Evolutionary conservation across 2,329 filamentous ascomycete species (phyloP).

Genomic region (Claviceps humidiphila): DNA sequence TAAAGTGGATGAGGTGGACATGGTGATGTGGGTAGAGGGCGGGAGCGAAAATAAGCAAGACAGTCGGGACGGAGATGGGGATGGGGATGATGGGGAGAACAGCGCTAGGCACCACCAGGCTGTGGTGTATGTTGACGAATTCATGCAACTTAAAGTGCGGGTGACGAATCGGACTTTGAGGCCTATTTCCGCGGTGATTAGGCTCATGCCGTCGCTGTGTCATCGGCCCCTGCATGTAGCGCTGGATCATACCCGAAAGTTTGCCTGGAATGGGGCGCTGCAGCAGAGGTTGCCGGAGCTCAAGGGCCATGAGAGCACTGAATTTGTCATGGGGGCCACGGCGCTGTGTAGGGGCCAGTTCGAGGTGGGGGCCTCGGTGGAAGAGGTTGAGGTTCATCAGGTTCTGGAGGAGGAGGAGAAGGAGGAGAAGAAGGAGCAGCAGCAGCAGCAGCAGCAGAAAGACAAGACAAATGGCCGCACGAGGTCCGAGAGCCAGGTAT

Average conservation of each 20-base stretch:
- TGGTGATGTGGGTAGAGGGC: constrained; percentile 34
- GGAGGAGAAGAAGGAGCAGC: constrained; percentile 14
- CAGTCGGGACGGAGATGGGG: neutral
- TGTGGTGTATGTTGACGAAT: constrained; percentile 31
- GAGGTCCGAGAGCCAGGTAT: constrained; percentile 40
- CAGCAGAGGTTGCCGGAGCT: constrained; percentile 60
- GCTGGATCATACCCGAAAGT: constrained; percentile 68
- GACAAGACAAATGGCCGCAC: constrained; percentile 19
- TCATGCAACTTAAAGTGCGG: constrained; percentile 55
- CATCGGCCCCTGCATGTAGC: constrained; percentile 59
- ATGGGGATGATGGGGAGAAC: constrained; percentile 1
- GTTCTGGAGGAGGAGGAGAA: constrained; percentile 20
- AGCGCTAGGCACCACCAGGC: constrained; percentile 7
- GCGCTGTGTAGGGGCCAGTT: constrained; percentile 70
- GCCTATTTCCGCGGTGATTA: constrained; percentile 57
- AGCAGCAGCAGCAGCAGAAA: constrained; percentile 8
- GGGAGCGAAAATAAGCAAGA: neutral
- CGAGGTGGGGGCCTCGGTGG: constrained; percentile 66
- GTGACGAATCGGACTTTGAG: constrained; percentile 60
- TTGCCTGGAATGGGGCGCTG: constrained; percentile 74
- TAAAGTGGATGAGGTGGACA: constrained; percentile 63
- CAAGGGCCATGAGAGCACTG: constrained; percentile 40
- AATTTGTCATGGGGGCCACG: constrained; percentile 56
- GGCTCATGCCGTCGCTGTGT: constrained; percentile 64
- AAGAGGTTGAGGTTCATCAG: constrained; percentile 51